These are phyloP conservation scores for Acanthochlamys bracteata DNA, from an alignment of 106 monocot genomes.

Conservation along the genomic window DNA sequence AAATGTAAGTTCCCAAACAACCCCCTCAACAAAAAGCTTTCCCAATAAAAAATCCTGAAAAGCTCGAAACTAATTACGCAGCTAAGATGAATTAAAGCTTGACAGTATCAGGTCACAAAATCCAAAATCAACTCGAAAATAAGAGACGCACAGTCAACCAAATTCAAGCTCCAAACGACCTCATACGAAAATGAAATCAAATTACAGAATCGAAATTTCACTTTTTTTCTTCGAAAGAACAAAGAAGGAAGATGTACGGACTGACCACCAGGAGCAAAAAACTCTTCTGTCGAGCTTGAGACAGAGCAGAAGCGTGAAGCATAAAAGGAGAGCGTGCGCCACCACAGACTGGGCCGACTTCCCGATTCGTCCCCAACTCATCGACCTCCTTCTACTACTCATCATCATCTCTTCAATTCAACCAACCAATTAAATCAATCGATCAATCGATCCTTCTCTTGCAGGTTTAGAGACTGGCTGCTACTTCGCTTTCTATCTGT, in stretches of 20 bases:
- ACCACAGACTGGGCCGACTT: conserved; percentile 55
- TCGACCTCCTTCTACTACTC: conserved; percentile 37
- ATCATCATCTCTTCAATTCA: conserved; percentile 12
- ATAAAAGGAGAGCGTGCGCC: conserved; percentile 60
- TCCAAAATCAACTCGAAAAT: too few species aligned
- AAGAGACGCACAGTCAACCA: too few species aligned
- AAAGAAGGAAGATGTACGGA: neutral
- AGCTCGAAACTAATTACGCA: too few species aligned
- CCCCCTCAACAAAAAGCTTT: too few species aligned
- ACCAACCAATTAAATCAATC: conserved; percentile 15
- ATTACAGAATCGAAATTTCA: neutral
- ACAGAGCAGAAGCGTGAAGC: conserved; percentile 69
- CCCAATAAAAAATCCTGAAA: too few species aligned
- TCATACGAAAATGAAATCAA: neutral
- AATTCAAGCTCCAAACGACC: too few species aligned
- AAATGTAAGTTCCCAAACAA: too few species aligned
- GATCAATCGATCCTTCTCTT: too few species aligned
- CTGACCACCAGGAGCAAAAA: conserved; percentile 72
- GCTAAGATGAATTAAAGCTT: too few species aligned
- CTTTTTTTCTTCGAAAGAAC: neutral
- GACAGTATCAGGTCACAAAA: too few species aligned
- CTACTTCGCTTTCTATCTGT: too few species aligned
- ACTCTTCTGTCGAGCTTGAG: conserved; percentile 54
- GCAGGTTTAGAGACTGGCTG: too few species aligned
- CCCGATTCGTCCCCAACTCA: conserved; percentile 67